Base-by-base conservation (phyloP, 2,329 filamentous ascomycete genomes). In the Truncatella angustata region DNA sequence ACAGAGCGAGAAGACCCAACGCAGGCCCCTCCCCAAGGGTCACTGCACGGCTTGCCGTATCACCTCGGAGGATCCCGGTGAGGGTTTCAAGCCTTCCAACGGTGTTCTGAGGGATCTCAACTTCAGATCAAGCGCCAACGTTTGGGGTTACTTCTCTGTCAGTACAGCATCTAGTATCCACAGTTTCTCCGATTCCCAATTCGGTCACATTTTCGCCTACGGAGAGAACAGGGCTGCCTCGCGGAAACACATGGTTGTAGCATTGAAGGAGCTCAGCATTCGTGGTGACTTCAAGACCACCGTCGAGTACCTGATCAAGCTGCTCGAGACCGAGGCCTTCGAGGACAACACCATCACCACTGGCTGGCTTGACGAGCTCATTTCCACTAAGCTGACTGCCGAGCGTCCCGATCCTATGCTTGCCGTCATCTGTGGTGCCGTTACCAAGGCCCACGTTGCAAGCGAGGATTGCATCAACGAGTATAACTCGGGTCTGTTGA, bases 121-220 rank as follows among this genome's bases (percentile, higher is more conserved):
- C 81, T 99, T 99, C 85, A 85, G 94, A 68, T 95, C 89, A 78
- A 96, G 91, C 71, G 97, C 94, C 58, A 99, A 99, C 63, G 94
- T 97, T 52, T 99, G 94, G 94, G 94, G 94, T 81, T 99, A 99
- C 76, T 99, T 99, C 85, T 99, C 94, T 49, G 94, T 99, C 71
- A 90, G 92, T 77, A 94, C 92, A 9, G 87, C 91, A 51, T 93
- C 92, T 76, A 92, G 92, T 73, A 99, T 99, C 60, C 94, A 99
- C 84, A 97, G 91, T 73, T 99, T 96, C 81, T 97, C 94, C 6
- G 94, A 99, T 77, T 95, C 90, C 66, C 94, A 99, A 69, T 99
- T 99, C 64, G 94, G 94, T 74, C 94, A 99, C 75, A 99, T 99
- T 63, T 99, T 99, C 72, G 95, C 94, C 49, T 99, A 97, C 64